A percentile compares a stretch with the other conserved stretches of the same genome.
Evolutionary conservation across 2,329 filamentous ascomycete genomes (phyloP).

Genomic region (Penicillium sp.): DNA sequence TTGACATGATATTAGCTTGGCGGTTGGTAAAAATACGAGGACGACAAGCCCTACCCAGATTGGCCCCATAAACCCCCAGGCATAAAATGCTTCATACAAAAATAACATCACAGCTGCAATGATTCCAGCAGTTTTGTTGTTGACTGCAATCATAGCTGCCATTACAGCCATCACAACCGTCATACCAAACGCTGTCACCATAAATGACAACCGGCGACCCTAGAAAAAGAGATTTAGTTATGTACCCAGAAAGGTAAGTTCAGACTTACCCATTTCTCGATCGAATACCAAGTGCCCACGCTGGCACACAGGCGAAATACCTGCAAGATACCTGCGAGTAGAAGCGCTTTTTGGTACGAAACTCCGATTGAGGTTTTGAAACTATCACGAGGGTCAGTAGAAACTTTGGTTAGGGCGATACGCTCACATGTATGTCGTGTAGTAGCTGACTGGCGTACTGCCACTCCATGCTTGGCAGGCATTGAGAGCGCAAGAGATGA

Average conservation of each 20-base stretch:
- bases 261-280: too few relatives aligned
- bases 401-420: too few relatives aligned
- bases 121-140: slow-evolving; percentile 11
- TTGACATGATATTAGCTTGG: background rate
- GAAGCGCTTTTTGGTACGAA: slow-evolving; percentile 18
- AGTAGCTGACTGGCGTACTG: slow-evolving; percentile 31
- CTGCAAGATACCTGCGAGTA: slow-evolving; percentile 29
- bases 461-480: slow-evolving; percentile 23
- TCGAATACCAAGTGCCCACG: slow-evolving; percentile 21
- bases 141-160: slow-evolving; percentile 9
- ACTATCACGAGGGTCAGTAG: background rate
- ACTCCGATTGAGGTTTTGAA: slow-evolving; percentile 25
- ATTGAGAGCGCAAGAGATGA: slow-evolving; percentile 15
- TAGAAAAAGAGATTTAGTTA: too few relatives aligned
- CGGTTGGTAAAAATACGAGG: background rate
- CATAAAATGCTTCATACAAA: slow-evolving; percentile 15
- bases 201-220: slow-evolving; percentile 8
- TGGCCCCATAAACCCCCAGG: slow-evolving; percentile 17
- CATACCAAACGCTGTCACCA: slow-evolving; percentile 8
- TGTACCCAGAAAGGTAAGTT: too few relatives aligned
- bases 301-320: slow-evolving; percentile 28
- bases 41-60: slow-evolving; percentile 14
- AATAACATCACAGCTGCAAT: slow-evolving; percentile 16
- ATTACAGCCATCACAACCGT: slow-evolving; percentile 12
- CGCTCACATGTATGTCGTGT: slow-evolving; percentile 25